A percentile compares a stretch with the other conserved stretches of the same genome.
Conservation (phyloP, 176 grass and related monocot genomes). For the Pontederia crassipes region DNA sequence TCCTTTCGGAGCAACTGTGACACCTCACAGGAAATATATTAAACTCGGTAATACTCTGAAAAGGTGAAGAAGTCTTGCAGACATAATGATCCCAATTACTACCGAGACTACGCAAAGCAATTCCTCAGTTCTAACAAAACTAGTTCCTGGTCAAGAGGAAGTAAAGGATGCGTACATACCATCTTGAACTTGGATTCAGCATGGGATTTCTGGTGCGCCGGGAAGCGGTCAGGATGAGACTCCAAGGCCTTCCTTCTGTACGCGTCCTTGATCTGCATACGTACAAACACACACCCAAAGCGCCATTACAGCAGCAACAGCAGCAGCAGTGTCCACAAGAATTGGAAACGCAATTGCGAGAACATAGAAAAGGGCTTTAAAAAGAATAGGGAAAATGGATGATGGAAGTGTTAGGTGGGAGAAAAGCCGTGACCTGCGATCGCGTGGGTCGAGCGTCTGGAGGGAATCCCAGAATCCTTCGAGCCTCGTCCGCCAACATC, state of each 20-base stretch:
- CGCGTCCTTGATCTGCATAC: constrained; percentile 58
- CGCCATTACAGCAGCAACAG: not conserved
- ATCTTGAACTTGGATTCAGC: constrained; percentile 70
- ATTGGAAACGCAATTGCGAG: not conserved
- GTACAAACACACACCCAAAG: not conserved
- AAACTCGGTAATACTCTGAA: no score
- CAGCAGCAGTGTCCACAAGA: not conserved
- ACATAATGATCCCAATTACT: no score
- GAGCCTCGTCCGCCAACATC: constrained; percentile 59
- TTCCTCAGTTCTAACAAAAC: not conserved
- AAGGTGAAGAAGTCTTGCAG: no score
- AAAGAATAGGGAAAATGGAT: not conserved
- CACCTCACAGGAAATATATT: not conserved
- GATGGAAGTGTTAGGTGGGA: not conserved
- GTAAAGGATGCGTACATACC: constrained; percentile 8
- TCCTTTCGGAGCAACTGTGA: not conserved
- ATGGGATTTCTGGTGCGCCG: constrained; percentile 48
- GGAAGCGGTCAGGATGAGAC: constrained; percentile 64
- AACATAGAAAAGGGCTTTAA: no score
- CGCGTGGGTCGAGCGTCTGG: constrained; percentile 40
- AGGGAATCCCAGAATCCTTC: constrained; percentile 55
- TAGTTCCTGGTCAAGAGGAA: constrained; percentile 1
- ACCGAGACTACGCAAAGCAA: no score
- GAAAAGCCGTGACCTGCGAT: constrained; percentile 29
- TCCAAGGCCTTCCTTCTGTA: constrained; percentile 65